Evolutionary conservation across 1,139 yeast genomes (phyloP), one percentile per base, ranked within the genome.

Genomic region (Geotrichum klebahnii): DNA sequence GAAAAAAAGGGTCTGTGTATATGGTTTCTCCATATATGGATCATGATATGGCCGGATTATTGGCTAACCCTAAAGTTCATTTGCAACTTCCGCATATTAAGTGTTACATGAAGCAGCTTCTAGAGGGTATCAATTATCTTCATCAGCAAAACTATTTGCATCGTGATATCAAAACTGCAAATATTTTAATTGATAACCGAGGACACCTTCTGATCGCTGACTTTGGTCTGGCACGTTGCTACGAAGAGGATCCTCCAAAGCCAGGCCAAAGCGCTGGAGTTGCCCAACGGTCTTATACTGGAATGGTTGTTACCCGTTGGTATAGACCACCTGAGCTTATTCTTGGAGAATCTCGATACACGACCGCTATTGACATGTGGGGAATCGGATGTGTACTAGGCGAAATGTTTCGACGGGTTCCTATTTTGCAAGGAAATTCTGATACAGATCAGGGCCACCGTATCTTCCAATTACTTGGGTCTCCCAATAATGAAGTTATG

Each of bases 371-470:
- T 17, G 97, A 92, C 68, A 76, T 92, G 68, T 92, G 98, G 98
- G 97, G 97, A 0, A 79, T 87, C 10, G 98, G 98, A 1, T 94
- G 98, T 69, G 95, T 94, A 0, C 82, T 94, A 67, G 98, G 89
- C 0, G 99, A 94, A 66, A 74, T 90, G 61, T 92, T 86, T 68
- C 80, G 80, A 36, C 78, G 80, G 53, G 79, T 77, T 57, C 98
- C 98, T 0, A 86, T 94, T 17, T 69, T 94, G 46, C 89, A 81
- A 44, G 99, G 98, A 0, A 75, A 78, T 51, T 78, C 92, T 0
- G 99, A 94, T 65, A 68, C 85, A n/a, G 96, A 92, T 63, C 99
- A 94, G 69, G 88, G 95, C 0, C 84, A 82, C 60, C 71, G 79
- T 29, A 84, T 92, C 6, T 92, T 92, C 65, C 79, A 80, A 58